These are phyloP conservation scores for Prototheca wickerhamii DNA, from an alignment of 163 green algal genomes.

Conservation along the genomic window DNA sequence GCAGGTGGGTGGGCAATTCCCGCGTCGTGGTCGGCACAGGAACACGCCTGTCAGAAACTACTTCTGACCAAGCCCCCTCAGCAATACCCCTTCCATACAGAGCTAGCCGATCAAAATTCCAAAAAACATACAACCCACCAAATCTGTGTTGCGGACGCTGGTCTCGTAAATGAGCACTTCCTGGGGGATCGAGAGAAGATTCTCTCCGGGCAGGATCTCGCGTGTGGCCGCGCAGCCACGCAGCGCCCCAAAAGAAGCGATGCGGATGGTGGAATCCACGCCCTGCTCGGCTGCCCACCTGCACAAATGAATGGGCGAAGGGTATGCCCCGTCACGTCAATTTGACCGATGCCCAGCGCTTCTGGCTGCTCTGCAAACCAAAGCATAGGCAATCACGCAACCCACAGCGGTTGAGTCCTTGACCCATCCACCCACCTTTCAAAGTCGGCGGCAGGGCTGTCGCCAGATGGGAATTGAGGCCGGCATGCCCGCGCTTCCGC, in stretches of 20 bases:
- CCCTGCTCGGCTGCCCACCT: slow-evolving; percentile 9
- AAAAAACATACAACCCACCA: no score
- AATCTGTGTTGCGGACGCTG: slow-evolving; percentile 23
- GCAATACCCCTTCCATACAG: no score
- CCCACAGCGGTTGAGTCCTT: neutral
- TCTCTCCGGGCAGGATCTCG: slow-evolving; percentile 16
- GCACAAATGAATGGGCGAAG: neutral
- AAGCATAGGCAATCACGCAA: neutral
- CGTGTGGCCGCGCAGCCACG: slow-evolving; percentile 20
- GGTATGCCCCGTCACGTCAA: neutral
- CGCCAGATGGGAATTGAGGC: neutral
- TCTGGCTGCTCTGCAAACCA: neutral
- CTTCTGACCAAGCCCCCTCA: no score
- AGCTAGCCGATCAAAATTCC: neutral
- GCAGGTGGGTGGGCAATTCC: neutral
- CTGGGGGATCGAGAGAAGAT: slow-evolving; percentile 21
- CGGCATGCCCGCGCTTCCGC: neutral
- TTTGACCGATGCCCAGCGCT: neutral
- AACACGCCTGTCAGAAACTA: neutral
- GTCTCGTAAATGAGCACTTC: slow-evolving; percentile 25
- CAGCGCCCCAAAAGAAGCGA: slow-evolving; percentile 17
- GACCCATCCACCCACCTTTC: slow-evolving; percentile 12
- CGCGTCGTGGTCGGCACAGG: neutral
- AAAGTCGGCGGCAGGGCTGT: slow-evolving; percentile 11
- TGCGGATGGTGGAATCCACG: slow-evolving; percentile 8